Evolutionary conservation across 2,329 filamentous ascomycete genomes (phyloP), one percentile per base, ranked within the genome.

Genomic region (Arthrobotrys entomopaga): DNA sequence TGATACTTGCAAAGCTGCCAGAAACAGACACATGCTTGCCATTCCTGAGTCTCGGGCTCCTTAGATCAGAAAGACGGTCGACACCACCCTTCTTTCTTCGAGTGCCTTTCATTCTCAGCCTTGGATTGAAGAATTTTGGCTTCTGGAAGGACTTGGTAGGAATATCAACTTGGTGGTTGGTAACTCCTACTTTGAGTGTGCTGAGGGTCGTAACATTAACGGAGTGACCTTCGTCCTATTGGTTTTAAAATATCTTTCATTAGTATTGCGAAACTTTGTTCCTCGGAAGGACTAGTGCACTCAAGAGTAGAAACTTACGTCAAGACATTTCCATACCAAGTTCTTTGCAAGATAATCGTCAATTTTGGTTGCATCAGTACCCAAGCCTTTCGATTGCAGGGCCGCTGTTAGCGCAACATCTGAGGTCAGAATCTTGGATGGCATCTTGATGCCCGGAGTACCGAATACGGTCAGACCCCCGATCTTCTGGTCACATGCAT

Each of bases 261-360:
- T 43, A 43, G 13, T 46, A 26, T 46, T 48, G 4, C 42, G 26
- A 29, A 29, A 7, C 13, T 24, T 8, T 13, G 15, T 48, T 24
- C 34, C 20, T 34, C 11, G 38, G 15, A 2, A 40, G 0, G 7
- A 34, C 13, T 22, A 0, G 13, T 22, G 42, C 1, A 42, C 7
- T 2, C 20, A 24, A 26, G 11, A 13, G 3, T 43, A 29, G 3
- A 7, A 26, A 56, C 60, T 64, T 54, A 64, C 60, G n/a, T 40
- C 43, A 20, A 43, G 26, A 22, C 34, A 34, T 49, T 43, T 65
- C 61, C 61, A 65, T n/a, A 24, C 1, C 8, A 65, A 43, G 13
- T 65, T 65, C 24, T 57, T 57, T 20, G 40, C 54, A 19, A 65
- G 26, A 26, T 65, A 65, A n/a, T 65, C 52, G 15, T 57, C 54